Base-by-base conservation (phyloP, 2,329 filamentous ascomycete genomes). In the Fusarium sp. region DNA sequence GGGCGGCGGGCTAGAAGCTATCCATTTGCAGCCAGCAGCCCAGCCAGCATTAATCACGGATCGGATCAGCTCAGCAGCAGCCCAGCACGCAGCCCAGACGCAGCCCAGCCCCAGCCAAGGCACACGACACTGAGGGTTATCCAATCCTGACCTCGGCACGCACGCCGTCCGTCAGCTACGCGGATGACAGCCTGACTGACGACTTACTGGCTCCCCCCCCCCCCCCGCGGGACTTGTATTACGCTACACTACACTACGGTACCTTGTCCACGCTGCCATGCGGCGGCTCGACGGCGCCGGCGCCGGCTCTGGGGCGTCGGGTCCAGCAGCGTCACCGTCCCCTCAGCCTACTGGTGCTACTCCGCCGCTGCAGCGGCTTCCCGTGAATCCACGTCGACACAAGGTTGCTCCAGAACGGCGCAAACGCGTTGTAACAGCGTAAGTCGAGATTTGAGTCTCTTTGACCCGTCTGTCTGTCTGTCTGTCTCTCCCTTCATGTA, bases 391-490 rank as follows among this genome's bases (percentile, higher is more conserved):
- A 60, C 85, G 87, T 58, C 83, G 85, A 61, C 83, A 86, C 74
- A 86, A 86, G 79, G 87, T 88, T 59, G 78, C 84, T 27, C 82
- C 84, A 5, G 85, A 86, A 56, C 79, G 86, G 70, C 83, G 87
- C 61, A 88, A 87, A 78, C 84, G 87, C 52, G 87, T 88, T 57
- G 82, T 83, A 18, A 87, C 85, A 65, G 87, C 87, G 87, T 88
- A 80, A 84, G 86, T 84, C 14, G 30, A 32, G 41, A 10, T 67
- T 63, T 63, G 58, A 56, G 57, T 61, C 54, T 60, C 41, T 48
- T 68, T n/a, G 39, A 54, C n/a, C 27, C 30, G 25, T 54, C 57
- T 45, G 30, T 58, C 52, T 41, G 25, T 25, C 27, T 37, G 25
- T 54, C 57, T 45, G 30, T 58, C 52, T 43, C 43, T 48, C 61